Conservation (phyloP, 148 eudicot genomes). For the Chenopodium album region DNA sequence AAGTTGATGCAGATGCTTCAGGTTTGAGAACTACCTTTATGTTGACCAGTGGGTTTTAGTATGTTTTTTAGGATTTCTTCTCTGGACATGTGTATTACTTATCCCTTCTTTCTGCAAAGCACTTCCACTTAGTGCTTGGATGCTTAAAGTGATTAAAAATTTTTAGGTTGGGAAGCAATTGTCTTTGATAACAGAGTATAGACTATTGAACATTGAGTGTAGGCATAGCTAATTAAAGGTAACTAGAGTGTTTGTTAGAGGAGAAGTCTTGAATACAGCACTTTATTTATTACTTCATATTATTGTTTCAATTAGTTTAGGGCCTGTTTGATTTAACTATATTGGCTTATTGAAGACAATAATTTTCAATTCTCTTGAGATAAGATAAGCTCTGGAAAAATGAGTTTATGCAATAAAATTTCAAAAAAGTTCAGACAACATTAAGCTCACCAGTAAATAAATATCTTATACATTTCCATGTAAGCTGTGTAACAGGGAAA, state of each 20-base stretch:
- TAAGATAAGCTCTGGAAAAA: too few species aligned
- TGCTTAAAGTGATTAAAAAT: not conserved
- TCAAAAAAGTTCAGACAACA: too few species aligned
- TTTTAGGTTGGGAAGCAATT: not conserved
- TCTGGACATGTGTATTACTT: not conserved
- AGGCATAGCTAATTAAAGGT: not conserved
- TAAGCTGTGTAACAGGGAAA: too few species aligned
- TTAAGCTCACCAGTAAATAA: too few species aligned
- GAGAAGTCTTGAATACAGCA: not conserved
- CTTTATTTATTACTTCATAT: not conserved
- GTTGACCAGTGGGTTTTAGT: not conserved
- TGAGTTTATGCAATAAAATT: too few species aligned
- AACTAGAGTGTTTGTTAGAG: not conserved
- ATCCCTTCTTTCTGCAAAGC: not conserved
- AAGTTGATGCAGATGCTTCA: conserved; percentile 97
- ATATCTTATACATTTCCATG: too few species aligned
- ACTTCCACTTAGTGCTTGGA: not conserved
- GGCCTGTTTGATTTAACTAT: too few species aligned
- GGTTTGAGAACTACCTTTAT: conserved; percentile 43
- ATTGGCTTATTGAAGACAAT: too few species aligned
- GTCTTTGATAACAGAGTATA: not conserved
- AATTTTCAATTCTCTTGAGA: too few species aligned
- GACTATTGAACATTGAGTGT: not conserved
- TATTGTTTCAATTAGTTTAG: not conserved
- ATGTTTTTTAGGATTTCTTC: not conserved